Evolutionary conservation across 352 stramenopile genomes (phyloP), one percentile per base, ranked within the genome.

Genomic region (Globisporangium middletonii): DNA sequence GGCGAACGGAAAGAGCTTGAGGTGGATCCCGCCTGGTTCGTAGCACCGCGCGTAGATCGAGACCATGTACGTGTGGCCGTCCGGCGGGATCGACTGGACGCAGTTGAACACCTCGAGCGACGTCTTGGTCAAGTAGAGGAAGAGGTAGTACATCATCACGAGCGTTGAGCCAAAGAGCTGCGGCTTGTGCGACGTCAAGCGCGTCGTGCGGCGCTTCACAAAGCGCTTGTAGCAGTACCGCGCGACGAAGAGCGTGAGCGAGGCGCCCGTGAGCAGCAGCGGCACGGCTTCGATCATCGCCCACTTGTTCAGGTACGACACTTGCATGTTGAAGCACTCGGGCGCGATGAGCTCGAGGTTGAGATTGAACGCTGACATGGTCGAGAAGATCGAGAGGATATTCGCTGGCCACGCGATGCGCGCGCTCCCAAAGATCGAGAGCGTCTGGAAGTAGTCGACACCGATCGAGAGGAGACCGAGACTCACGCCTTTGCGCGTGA

Each of bases 391-490:
- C 13, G 65, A 68, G n/a, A 86, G 68, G 13, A 95, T 42, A 15
- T 68, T 60, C 45, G 60, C 27, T 9, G 86, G 86, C 86, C 86
- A 96, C 16, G 71, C 57, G 50, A 94, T 75, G 4, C 74, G 73
- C 5, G 83, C 73, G 49, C 79, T 79, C 7, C 77, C 80, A 48
- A 96, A 93, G 47, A 96, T 85, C 9, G 81, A 80, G 1, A 96
- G 63, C 19, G 91, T 89, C 67, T 96, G 86, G 43, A 93, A 81
- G 76, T 92, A 95, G 61, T 95, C 86, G 28, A 94, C 76, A 23
- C 79, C 85, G 47, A 95, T 92, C 1, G 78, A 86, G 3, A 96
- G 46, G 9, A 94, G 60, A 1, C 77, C 80, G 4, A 92, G 67
- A 57, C 76, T 88, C 45, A 92, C 74, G 50, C 79, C 75, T 42